Conservation (phyloP, 2,329 filamentous ascomycete genomes). For the Xylariales sp. region DNA sequence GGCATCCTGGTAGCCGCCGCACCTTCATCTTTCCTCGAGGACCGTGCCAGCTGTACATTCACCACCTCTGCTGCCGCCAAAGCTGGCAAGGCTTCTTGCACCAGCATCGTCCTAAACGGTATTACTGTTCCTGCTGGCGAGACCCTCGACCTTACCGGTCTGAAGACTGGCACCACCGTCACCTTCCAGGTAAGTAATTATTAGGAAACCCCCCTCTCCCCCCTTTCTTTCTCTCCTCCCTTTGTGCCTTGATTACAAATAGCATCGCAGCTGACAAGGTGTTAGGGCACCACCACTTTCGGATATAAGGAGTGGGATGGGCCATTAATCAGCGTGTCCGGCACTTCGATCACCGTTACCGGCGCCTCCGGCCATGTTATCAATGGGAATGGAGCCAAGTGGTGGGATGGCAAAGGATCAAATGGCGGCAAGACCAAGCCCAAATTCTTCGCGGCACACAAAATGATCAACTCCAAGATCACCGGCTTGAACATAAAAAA, state of each 20-base stretch:
- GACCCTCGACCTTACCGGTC: conserved; percentile 53
- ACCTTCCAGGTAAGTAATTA: conserved; percentile 8
- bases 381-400: conserved; percentile 50
- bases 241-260: too few relatives aligned
- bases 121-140: conserved; percentile 53
- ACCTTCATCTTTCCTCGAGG: not conserved
- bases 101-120: conserved; percentile 47
- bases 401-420: conserved; percentile 58
- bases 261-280: conserved; percentile 5
- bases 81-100: conserved; percentile 45
- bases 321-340: conserved; percentile 58
- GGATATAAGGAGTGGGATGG: conserved; percentile 63
- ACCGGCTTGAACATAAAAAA: conserved; percentile 46
- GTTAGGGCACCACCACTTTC: conserved; percentile 59
- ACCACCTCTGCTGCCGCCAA: conserved; percentile 43
- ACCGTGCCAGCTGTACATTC: conserved; percentile 43
- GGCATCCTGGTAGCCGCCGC: conserved; percentile 4
- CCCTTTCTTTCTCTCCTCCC: too few relatives aligned
- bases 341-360: conserved; percentile 48
- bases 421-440: conserved; percentile 62
- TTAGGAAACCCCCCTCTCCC: too few relatives aligned
- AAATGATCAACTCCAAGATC: conserved; percentile 45
- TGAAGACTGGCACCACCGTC: conserved; percentile 45
- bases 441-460: conserved; percentile 55
- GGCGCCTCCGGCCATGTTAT: conserved; percentile 48